Conservation (phyloP, 331 rosid species). For the Quercus lobata region DNA sequence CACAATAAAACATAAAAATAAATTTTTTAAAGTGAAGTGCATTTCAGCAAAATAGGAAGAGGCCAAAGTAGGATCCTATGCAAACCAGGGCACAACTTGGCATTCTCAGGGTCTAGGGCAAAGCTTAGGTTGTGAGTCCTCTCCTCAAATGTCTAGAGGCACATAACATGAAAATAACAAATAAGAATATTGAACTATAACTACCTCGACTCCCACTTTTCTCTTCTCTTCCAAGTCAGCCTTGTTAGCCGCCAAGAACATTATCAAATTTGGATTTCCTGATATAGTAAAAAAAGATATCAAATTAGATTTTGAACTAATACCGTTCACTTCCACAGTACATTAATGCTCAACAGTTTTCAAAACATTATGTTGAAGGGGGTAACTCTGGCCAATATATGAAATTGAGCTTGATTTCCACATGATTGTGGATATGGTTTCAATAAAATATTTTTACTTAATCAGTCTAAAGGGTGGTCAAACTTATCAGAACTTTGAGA, state of each 20-base stretch:
- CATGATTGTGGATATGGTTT: neutral
- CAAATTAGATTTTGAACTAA: constrained; percentile 2
- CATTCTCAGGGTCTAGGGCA: neutral
- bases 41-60: neutral
- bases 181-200: neutral
- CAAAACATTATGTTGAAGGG: neutral
- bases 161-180: neutral
- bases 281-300: constrained; percentile 6
- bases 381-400: neutral
- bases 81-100: neutral
- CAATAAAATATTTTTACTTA: neutral
- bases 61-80: neutral
- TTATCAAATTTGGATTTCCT: constrained; percentile 66
- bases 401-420: neutral
- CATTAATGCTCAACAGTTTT: neutral
- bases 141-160: neutral
- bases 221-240: constrained; percentile 64
- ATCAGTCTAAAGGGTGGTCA: neutral
- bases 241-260: constrained; percentile 80
- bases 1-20: neutral
- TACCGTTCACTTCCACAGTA: neutral
- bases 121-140: neutral
- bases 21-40: neutral
- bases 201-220: constrained; percentile 63
- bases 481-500: neutral